Percentiles rank a stretch among this genome's conserved stretches.
Evolutionary conservation across 495 filamentous ascomycete species (phyloP).

Genomic region (Neurospora sp.): DNA sequence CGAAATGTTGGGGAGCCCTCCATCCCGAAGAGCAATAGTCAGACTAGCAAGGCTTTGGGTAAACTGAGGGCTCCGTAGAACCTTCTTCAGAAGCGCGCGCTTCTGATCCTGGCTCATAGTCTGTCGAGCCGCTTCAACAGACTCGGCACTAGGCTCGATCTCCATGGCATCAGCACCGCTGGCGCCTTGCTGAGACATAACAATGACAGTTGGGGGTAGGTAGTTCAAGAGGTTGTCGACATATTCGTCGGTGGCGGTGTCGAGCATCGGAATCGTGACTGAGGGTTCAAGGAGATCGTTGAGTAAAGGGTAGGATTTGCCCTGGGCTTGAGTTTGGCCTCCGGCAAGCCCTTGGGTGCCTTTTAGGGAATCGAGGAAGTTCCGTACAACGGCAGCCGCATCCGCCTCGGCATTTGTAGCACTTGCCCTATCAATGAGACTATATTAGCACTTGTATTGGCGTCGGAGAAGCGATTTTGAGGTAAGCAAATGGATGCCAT

Average conservation of each 20-base stretch:
- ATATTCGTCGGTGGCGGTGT: constrained; percentile 49
- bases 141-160: constrained; percentile 52
- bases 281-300: constrained; percentile 72
- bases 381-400: constrained; percentile 66
- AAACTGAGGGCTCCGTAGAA: constrained; percentile 87
- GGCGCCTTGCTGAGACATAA: constrained; percentile 59
- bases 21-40: constrained; percentile 81
- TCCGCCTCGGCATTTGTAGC: constrained; percentile 25
- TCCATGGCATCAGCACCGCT: constrained; percentile 27
- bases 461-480: background rate
- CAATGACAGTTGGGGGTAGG: constrained; percentile 57
- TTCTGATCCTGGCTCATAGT: constrained; percentile 72
- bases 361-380: constrained; percentile 78
- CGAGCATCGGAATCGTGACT: constrained; percentile 66
- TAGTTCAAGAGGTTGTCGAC: constrained; percentile 67
- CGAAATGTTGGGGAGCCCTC: constrained; percentile 81
- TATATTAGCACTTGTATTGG: constrained; percentile 23
- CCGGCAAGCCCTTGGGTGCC: constrained; percentile 34
- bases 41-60: constrained; percentile 74
- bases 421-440: constrained; percentile 25
- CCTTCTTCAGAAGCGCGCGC: constrained; percentile 66
- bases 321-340: constrained; percentile 26
- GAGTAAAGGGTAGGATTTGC: constrained; percentile 69
- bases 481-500: constrained; percentile 1
- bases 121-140: constrained; percentile 57